phyloP scores from a whole-genome alignment of 805 yeast species.

The Metschnikowia henanensis region DNA sequence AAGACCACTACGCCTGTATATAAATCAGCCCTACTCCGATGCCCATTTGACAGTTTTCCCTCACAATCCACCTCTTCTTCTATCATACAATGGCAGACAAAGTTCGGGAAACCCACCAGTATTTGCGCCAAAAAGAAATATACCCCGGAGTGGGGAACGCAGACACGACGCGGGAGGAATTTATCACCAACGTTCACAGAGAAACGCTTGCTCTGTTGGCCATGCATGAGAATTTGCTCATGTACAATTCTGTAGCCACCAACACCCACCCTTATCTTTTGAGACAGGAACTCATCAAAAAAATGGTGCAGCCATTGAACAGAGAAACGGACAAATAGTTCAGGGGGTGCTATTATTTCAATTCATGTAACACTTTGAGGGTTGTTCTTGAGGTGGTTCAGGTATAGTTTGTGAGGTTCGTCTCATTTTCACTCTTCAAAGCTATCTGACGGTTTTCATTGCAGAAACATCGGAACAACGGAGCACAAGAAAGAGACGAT shows the following conservation, averaged over 20 bases:
- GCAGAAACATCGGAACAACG: too few relatives aligned
- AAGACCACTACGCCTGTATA: too few relatives aligned
- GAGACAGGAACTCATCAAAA: constrained; percentile 33
- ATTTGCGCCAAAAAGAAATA: constrained; percentile 55
- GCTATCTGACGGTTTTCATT: too few relatives aligned
- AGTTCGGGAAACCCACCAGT: constrained; percentile 57
- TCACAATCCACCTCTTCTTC: not conserved
- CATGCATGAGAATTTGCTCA: constrained; percentile 56
- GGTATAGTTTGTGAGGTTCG: too few relatives aligned
- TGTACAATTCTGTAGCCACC: constrained; percentile 53
- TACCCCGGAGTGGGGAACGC: constrained; percentile 78
- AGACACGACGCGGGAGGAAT: constrained; percentile 67
- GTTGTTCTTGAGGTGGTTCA: too few relatives aligned
- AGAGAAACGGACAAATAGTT: too few relatives aligned
- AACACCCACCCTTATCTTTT: constrained; percentile 39
- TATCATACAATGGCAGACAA: constrained; percentile 54
- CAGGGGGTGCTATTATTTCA: too few relatives aligned
- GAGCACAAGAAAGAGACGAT: too few relatives aligned
- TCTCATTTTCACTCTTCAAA: too few relatives aligned
- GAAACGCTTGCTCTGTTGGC: constrained; percentile 64
- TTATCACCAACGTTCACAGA: constrained; percentile 63
- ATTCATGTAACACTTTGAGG: too few relatives aligned
- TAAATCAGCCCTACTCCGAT: not conserved
- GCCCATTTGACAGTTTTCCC: not conserved
- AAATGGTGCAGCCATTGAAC: constrained; percentile 30